Base-by-base conservation (phyloP, 2,329 filamentous ascomycete species). In the Neonectria faginata region DNA sequence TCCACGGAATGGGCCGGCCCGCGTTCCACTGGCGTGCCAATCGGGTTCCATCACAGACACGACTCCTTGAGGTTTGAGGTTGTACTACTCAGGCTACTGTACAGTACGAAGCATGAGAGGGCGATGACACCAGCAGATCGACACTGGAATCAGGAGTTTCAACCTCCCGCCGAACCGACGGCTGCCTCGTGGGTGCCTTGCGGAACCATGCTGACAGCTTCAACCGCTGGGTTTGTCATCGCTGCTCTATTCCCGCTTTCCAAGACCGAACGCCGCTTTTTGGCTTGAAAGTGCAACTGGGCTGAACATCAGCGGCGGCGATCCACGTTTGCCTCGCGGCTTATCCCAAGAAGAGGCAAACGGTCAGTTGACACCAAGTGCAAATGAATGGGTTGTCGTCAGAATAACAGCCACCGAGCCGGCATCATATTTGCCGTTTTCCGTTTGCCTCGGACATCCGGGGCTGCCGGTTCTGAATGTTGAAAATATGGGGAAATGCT, bases 151-250 rank as follows among this genome's bases (percentile, higher is more conserved):
- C 57, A 44, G 48, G 18, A 44, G 39, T 39, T 60, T 60, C 57
- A 60, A 60, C 57, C 50, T 50, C 33, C 41, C 57, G 41, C 27
- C 5, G 18, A 5, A 20, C 39, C 12, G 9, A 29, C 31, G 50
- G 50, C 54, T 60, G 57, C 50, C 57, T 60, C 41, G 10, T 14
- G 39, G 57, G 3, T 31, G 57, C 57, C 50, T 60, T 25, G 57
- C 41, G 57, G 57, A 60, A 31, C 50, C 25, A 12, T 50, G 25
- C 47, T 39, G 36, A 39, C 36, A 39, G 36, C 4, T 39, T 39
- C 36, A 39, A 39, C 36, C 27, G 29, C 27, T 14, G 10, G 5
- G 3, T 18, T 50, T 20, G 27, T 31, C 47, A 31, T 12, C 3
- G 14, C 29, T 4, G 10, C 31, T 50, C 9, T n/a, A 4, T 31